A percentile compares a stretch with the other conserved stretches of the same genome.
Evolutionary conservation across 371 early-diverging fungal genomes (phyloP).

Genomic region (Syncephalis plumigaleata): DNA sequence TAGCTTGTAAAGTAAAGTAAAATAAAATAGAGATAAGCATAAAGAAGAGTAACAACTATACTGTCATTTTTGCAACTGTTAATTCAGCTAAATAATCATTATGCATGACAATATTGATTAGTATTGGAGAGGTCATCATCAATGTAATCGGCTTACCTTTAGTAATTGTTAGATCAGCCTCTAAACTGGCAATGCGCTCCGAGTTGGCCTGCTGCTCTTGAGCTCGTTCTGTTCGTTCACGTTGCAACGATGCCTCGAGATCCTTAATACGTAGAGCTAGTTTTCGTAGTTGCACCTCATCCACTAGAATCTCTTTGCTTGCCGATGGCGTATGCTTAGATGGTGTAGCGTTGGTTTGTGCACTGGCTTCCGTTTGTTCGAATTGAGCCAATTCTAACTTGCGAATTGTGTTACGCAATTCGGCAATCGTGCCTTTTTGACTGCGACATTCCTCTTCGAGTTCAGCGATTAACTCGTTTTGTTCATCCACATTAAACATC

Average conservation of each 20-base stretch:
- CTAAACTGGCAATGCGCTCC: constrained; percentile 19
- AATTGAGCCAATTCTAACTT: constrained; percentile 8
- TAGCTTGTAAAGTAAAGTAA: no score
- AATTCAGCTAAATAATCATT: no score
- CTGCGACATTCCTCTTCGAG: constrained; percentile 16
- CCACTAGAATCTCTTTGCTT: not conserved
- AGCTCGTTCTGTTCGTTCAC: constrained; percentile 16
- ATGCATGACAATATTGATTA: no score
- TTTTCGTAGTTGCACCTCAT: constrained; percentile 9
- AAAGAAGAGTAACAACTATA: no score
- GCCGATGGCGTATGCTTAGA: no score
- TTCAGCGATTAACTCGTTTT: constrained; percentile 16
- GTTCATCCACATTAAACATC: constrained; percentile 20
- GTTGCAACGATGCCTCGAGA: constrained; percentile 11
- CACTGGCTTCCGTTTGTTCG: constrained; percentile 2
- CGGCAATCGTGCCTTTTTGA: constrained; percentile 7
- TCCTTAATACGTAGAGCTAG: constrained; percentile 9
- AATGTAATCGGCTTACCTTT: constrained; percentile 12
- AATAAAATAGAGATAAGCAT: no score
- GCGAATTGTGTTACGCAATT: constrained; percentile 11
- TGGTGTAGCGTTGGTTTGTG: no score
- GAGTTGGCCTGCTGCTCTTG: constrained; percentile 14
- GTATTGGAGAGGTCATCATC: no score
- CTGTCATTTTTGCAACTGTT: no score
- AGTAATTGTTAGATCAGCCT: constrained; percentile 22